These are phyloP conservation scores for Sistotremastrum suecicum DNA, from an alignment of 768 basidiomycete species.

Conservation along the genomic window DNA sequence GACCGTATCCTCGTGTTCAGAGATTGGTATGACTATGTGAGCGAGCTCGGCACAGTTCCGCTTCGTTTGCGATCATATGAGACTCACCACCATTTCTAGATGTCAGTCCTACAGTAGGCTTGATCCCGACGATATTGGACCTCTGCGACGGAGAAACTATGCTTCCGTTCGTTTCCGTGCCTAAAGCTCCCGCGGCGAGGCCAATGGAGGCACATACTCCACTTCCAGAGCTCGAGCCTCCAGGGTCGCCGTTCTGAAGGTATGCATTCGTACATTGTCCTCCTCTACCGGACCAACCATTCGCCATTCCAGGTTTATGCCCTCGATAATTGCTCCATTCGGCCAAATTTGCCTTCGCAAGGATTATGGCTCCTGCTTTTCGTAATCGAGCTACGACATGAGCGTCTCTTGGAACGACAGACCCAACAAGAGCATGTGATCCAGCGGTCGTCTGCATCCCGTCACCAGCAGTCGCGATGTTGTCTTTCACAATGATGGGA, in stretches of 20 bases:
- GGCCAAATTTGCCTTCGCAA: conserved; percentile 40
- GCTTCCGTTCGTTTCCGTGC: conserved; percentile 39
- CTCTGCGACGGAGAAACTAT: conserved; percentile 36
- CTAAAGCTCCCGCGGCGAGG: conserved; percentile 29
- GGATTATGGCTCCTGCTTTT: conserved; percentile 14
- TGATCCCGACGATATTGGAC: conserved; percentile 48
- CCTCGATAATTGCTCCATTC: conserved; percentile 39
- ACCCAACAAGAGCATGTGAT: conserved; percentile 19
- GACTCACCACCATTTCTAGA: conserved; percentile 40
- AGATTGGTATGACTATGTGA: conserved; percentile 39
- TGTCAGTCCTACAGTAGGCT: conserved; percentile 45
- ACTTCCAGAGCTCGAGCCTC: conserved; percentile 47
- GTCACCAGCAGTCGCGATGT: conserved; percentile 18
- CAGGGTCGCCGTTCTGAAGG: conserved; percentile 36
- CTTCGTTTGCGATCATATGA: background rate
- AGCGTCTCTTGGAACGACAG: conserved; percentile 20
- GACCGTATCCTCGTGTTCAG: conserved; percentile 41
- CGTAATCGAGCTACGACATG: conserved; percentile 16
- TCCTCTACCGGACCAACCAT: conserved; percentile 42
- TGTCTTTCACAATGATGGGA: conserved; percentile 36
- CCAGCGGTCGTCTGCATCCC: conserved; percentile 13
- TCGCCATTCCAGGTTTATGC: conserved; percentile 19
- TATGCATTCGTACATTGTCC: conserved; percentile 39
- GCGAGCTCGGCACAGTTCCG: background rate
- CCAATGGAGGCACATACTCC: conserved; percentile 40